Evolutionary conservation across 352 stramenopile species (phyloP), one percentile per base, ranked within the genome.

Genomic region (Pythium chondricola): DNA sequence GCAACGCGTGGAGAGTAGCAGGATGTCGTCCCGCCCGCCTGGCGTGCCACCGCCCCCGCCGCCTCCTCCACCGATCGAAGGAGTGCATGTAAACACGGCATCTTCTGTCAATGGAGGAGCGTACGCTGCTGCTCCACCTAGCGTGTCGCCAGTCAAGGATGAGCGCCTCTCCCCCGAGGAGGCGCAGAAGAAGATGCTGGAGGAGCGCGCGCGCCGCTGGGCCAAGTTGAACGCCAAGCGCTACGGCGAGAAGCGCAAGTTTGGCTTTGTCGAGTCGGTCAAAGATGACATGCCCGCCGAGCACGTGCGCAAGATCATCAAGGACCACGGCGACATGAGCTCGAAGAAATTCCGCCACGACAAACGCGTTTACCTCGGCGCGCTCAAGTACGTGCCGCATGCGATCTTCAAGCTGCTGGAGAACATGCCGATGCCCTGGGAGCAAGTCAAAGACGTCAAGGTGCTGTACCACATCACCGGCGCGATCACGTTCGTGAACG

Each of bases 401-500:
- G 95, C 97, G 16, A 85, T 99, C 31, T 99, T 98, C 65, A 99
- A 99, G 78, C 71, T 99, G 36, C 68, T 99, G 43, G 97, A 99
- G 78, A 99, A 99, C 68, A 99, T 99, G 90, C 97, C 97, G 37
- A 99, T 99, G 97, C 97, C 97, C 3, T 99, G 97, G 97, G 97
- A 99, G 67, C 95, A 97, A 55, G 95, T 99, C 30, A 96, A 98
- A 46, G 97, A 98, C 50, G 97, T 99, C 33, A 97, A 98, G 52
- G 96, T 99, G 22, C 61, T 99, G 41, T 99, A 99, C 74, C 97
- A 99, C 69, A 79, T 99, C 17, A 99, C 97, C 3, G 97, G 97
- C 16, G 97, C 97, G 20, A 99, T 99, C 64, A 98, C 85, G 29
- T 99, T 99, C 68, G 96, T 99, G 38, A 99, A 99, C 69, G 96